Conservation (phyloP, 352 stramenopile species). For the Blastocystis sp. region DNA sequence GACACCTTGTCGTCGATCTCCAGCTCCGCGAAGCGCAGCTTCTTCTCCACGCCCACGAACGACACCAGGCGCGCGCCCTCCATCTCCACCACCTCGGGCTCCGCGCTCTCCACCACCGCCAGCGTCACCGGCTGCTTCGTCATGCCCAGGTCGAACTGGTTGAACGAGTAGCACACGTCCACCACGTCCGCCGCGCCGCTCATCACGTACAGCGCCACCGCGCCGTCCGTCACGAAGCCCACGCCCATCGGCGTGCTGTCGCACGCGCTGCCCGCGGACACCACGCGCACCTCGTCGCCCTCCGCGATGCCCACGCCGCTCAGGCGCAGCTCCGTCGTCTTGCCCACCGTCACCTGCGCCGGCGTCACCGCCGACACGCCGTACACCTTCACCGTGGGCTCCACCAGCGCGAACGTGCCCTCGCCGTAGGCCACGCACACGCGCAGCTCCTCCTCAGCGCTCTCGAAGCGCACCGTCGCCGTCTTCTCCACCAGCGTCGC, state of each 20-base stretch:
- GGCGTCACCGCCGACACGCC: slow-evolving; percentile 6
- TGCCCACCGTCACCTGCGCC: not conserved
- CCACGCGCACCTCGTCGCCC: slow-evolving; percentile 19
- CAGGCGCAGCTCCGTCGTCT: not conserved
- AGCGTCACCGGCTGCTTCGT: slow-evolving; percentile 58
- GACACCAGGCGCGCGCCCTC: slow-evolving; percentile 5
- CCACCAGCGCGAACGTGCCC: slow-evolving; percentile 10
- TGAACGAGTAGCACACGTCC: slow-evolving; percentile 55
- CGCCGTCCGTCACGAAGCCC: not conserved
- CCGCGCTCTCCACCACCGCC: not conserved
- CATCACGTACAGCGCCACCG: not conserved
- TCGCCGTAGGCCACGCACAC: slow-evolving; percentile 41
- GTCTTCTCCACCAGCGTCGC: not conserved
- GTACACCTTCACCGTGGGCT: slow-evolving; percentile 12
- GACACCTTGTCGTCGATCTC: slow-evolving; percentile 22
- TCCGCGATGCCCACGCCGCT: slow-evolving; percentile 35
- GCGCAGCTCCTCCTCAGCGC: not conserved
- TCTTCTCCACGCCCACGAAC: slow-evolving; percentile 63
- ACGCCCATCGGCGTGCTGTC: not conserved
- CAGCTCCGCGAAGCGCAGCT: slow-evolving; percentile 18
- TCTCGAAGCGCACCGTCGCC: not conserved
- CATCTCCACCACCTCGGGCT: not conserved
- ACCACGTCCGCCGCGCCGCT: not conserved
- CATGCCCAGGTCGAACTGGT: not conserved
- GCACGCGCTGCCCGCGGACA: slow-evolving; percentile 35